phyloP scores from a whole-genome alignment of 2,329 filamentous ascomycete genomes.

The Bertia moriformis region DNA sequence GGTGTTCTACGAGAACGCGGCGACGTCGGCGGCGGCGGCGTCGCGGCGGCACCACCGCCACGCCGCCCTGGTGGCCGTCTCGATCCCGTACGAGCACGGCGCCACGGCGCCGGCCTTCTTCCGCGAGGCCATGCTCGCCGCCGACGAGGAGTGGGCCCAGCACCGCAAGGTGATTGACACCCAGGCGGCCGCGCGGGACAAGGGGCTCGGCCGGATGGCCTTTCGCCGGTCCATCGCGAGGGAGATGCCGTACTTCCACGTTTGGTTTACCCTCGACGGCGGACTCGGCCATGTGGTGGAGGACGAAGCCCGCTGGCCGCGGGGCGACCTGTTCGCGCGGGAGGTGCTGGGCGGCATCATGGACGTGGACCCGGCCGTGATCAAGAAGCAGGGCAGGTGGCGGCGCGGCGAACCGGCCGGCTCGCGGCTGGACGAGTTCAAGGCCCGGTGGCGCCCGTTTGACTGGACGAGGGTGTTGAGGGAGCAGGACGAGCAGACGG shows the following conservation, averaged over 20 bases:
- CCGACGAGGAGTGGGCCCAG: slow-evolving; percentile 89
- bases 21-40: too few species aligned
- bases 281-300: slow-evolving; percentile 88
- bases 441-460: slow-evolving; percentile 77
- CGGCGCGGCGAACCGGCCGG: slow-evolving; percentile 41
- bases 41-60: slow-evolving; percentile 66
- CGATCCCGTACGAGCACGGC: slow-evolving; percentile 80
- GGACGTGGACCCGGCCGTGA: slow-evolving; percentile 64
- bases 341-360: slow-evolving; percentile 89
- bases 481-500: too few species aligned
- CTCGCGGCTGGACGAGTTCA: slow-evolving; percentile 64
- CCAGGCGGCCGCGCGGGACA: slow-evolving; percentile 40
- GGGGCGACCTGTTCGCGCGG: slow-evolving; percentile 79
- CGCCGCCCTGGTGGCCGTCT: slow-evolving; percentile 72
- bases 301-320: slow-evolving; percentile 70
- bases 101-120: slow-evolving; percentile 90
- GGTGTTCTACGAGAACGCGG: slow-evolving; percentile 94
- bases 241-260: slow-evolving; percentile 98
- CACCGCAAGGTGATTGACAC: slow-evolving; percentile 93
- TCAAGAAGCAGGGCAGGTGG: slow-evolving; percentile 87
- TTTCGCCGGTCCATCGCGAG: slow-evolving; percentile 75
- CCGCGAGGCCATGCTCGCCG: slow-evolving; percentile 74
- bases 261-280: slow-evolving; percentile 85
- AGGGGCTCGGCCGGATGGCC: slow-evolving; percentile 64
- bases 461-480: slow-evolving; percentile 62